A percentile compares a stretch with the other conserved stretches of the same genome.
These are phyloP conservation scores for Wallacemonas collosoma DNA, from an alignment of 208 protist genomes.

Conservation along the genomic window DNA sequence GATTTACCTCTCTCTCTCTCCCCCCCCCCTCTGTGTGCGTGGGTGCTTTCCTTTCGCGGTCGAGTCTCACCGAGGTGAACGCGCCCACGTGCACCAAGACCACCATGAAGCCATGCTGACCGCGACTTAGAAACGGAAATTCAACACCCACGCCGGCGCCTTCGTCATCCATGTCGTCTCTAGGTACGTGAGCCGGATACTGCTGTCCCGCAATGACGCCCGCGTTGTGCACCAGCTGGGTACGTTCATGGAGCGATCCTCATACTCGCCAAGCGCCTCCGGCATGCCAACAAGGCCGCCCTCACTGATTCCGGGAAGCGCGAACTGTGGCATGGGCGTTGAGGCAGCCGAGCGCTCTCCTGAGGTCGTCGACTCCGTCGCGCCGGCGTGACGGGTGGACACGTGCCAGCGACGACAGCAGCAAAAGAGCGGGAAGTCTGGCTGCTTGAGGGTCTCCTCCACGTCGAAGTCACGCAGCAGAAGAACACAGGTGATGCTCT, in stretches of 20 bases:
- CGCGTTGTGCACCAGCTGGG: slow-evolving; percentile 16
- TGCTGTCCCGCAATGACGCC: slow-evolving; percentile 22
- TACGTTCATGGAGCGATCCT: slow-evolving; percentile 11
- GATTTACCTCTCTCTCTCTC: too few species aligned
- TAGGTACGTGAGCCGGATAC: slow-evolving; percentile 30
- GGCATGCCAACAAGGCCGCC: not conserved
- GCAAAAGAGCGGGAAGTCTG: slow-evolving; percentile 60
- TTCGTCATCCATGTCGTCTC: slow-evolving; percentile 75
- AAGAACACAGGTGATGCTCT: slow-evolving; percentile 57
- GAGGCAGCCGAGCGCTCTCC: slow-evolving; percentile 11
- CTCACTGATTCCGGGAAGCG: not conserved
- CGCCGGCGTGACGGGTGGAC: not conserved
- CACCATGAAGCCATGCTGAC: too few species aligned
- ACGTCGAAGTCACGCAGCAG: slow-evolving; percentile 39
- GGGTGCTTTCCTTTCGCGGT: too few species aligned
- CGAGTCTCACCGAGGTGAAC: too few species aligned
- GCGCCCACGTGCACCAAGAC: too few species aligned
- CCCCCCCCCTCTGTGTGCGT: too few species aligned
- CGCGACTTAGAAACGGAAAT: slow-evolving; percentile 35
- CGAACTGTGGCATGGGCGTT: slow-evolving; percentile 8
- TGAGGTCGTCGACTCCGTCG: slow-evolving; percentile 8
- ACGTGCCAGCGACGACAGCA: slow-evolving; percentile 34
- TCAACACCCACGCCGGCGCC: slow-evolving; percentile 64
- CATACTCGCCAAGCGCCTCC: slow-evolving; percentile 9
- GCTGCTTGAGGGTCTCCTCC: slow-evolving; percentile 24